Conservation (phyloP, 805 yeast species). For the Saturnispora besseyi region DNA sequence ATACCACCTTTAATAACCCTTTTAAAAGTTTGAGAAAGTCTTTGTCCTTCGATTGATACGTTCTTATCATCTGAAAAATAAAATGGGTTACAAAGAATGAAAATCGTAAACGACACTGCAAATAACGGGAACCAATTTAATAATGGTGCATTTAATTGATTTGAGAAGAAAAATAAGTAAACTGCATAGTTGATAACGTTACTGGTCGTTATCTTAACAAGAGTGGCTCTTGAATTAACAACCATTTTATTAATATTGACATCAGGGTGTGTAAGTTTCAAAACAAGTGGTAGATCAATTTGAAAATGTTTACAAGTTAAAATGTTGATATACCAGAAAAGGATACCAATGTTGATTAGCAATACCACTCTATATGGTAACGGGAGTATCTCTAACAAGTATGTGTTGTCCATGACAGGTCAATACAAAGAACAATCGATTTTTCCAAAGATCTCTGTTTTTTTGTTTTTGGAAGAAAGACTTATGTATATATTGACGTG, state of each 20-base stretch:
- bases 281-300: conserved; percentile 38
- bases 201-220: conserved; percentile 17
- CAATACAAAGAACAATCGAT: not conserved
- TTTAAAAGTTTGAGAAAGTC: conserved; percentile 41
- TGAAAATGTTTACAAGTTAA: conserved; percentile 29
- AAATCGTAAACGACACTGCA: conserved; percentile 29
- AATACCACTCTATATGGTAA: conserved; percentile 44
- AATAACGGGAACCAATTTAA: conserved; percentile 32
- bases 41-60: conserved; percentile 28
- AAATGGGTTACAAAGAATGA: conserved; percentile 29
- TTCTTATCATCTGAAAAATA: conserved; percentile 13
- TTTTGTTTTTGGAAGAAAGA: not conserved
- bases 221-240: conserved; percentile 12
- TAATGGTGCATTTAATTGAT: conserved; percentile 20
- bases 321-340: conserved; percentile 46
- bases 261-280: conserved; percentile 26
- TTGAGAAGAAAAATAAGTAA: conserved; percentile 22
- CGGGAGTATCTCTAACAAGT: conserved; percentile 24
- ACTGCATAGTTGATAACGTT: conserved; percentile 23
- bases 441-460: not conserved
- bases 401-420: not conserved
- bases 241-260: conserved; percentile 14
- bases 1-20: conserved; percentile 54
- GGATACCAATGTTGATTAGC: conserved; percentile 40
- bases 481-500: no score